A percentile compares a stretch with the other conserved stretches of the same genome.
Evolutionary conservation across 805 yeast genomes (phyloP).

Genomic region (Kodamaea lidongshanica): DNA sequence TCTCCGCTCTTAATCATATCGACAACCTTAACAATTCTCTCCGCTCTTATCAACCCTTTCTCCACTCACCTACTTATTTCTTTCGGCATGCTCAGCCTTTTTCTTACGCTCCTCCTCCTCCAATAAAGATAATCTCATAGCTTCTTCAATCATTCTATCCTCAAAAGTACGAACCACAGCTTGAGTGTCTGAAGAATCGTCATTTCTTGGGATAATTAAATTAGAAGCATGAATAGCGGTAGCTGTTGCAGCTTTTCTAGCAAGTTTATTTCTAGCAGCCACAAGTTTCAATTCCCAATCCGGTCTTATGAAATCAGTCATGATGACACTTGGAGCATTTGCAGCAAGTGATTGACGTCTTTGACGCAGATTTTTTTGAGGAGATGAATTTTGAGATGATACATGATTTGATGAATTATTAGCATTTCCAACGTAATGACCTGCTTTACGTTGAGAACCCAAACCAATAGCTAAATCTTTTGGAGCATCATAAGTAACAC

Average conservation of each 20-base stretch:
- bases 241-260: conserved; percentile 88
- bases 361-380: conserved; percentile 11
- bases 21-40: too few species aligned
- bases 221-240: conserved; percentile 89
- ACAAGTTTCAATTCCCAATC: conserved; percentile 81
- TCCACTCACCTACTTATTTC: conserved; percentile 1
- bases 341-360: conserved; percentile 51
- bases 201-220: conserved; percentile 41
- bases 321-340: conserved; percentile 61
- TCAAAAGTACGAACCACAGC: conserved; percentile 29
- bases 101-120: conserved; percentile 57
- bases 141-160: conserved; percentile 79
- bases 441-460: conserved; percentile 49
- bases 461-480: conserved; percentile 47
- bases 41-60: too few species aligned
- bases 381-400: too few species aligned
- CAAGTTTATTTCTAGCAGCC: conserved; percentile 68
- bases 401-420: conserved; percentile 1
- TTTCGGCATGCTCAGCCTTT: conserved; percentile 10
- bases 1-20: too few species aligned
- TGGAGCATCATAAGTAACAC: conserved; percentile 74
- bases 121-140: conserved; percentile 63
- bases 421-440: conserved; percentile 19
- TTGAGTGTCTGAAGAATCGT: conserved; percentile 8
- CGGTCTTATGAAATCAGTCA: conserved; percentile 81